Evolutionary conservation across 352 stramenopile species (phyloP).

Genomic region (Phytophthora sp.): DNA sequence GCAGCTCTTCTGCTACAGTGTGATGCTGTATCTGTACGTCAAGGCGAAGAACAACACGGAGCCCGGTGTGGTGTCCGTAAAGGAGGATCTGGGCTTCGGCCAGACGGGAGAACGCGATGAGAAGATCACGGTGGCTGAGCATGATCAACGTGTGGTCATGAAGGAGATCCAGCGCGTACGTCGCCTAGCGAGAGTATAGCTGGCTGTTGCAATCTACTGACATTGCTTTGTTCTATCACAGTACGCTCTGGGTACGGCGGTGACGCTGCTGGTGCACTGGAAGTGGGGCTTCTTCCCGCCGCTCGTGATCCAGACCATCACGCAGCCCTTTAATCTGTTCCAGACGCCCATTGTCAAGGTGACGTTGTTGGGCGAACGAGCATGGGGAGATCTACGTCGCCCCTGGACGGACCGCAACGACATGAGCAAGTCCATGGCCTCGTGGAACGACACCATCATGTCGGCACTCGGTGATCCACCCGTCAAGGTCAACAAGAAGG

Average conservation of each 20-base stretch:
- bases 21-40: constrained; percentile 66
- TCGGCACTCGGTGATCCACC: constrained; percentile 63
- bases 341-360: constrained; percentile 74
- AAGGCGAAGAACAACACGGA: constrained; percentile 86
- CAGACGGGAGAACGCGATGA: constrained; percentile 75
- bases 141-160: constrained; percentile 73
- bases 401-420: constrained; percentile 72
- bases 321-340: constrained; percentile 78
- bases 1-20: constrained; percentile 70
- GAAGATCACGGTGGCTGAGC: constrained; percentile 84
- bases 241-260: constrained; percentile 64
- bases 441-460: constrained; percentile 85
- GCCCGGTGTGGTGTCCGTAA: constrained; percentile 67
- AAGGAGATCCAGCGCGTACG: constrained; percentile 80
- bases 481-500: constrained; percentile 69
- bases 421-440: constrained; percentile 70
- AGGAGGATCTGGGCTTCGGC: constrained; percentile 82
- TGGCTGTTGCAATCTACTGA: neutral
- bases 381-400: constrained; percentile 80
- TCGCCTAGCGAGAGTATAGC: neutral
- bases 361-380: constrained; percentile 59
- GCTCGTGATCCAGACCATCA: constrained; percentile 81
- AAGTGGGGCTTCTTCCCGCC: constrained; percentile 86
- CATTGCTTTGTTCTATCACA: constrained; percentile 19
- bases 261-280: constrained; percentile 79